Evolutionary conservation across 176 grass and related monocot species (phyloP).

Genomic region (Eleusine coracana): DNA sequence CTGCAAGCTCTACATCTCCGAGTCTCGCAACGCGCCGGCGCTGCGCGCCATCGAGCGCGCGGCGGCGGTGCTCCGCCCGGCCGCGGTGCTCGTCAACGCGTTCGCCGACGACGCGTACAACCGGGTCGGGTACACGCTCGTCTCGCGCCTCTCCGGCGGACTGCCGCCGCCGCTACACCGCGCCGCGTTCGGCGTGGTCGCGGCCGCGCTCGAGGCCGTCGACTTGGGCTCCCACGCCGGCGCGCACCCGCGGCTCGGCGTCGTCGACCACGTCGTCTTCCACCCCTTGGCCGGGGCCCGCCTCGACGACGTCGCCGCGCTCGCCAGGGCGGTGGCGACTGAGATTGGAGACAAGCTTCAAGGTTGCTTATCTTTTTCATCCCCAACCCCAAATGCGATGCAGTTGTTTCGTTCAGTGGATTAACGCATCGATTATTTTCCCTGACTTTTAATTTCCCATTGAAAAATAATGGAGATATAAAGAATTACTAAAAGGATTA

Average conservation of each 20-base stretch:
- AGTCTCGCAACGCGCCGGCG: conserved; percentile 56
- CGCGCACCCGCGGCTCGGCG: conserved; percentile 75
- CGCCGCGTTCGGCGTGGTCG: conserved; percentile 63
- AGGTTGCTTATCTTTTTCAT: conserved; percentile 31
- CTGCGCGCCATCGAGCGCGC: conserved; percentile 70
- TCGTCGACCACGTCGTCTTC: conserved; percentile 78
- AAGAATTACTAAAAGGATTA: neutral
- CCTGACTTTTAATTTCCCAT: too few relatives aligned
- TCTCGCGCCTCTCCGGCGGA: conserved; percentile 41
- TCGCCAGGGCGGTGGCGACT: conserved; percentile 51
- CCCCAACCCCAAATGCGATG: neutral
- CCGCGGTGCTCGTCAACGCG: conserved; percentile 55
- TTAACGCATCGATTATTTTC: neutral
- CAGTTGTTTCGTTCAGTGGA: neutral
- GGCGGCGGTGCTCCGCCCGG: conserved; percentile 52
- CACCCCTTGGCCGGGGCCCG: conserved; percentile 55
- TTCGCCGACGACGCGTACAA: conserved; percentile 76
- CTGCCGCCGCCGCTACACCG: conserved; percentile 36
- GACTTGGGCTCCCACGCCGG: conserved; percentile 60
- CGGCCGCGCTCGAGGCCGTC: conserved; percentile 55
- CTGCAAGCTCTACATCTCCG: conserved; percentile 97
- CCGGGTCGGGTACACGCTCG: conserved; percentile 78
- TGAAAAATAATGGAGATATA: neutral
- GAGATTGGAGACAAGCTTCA: conserved; percentile 60
- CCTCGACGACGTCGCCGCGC: conserved; percentile 51